Percentiles rank a stretch among this genome's conserved stretches.
Conservation (phyloP, 345 rosid species). For the Erysimum cheiranthoides region DNA sequence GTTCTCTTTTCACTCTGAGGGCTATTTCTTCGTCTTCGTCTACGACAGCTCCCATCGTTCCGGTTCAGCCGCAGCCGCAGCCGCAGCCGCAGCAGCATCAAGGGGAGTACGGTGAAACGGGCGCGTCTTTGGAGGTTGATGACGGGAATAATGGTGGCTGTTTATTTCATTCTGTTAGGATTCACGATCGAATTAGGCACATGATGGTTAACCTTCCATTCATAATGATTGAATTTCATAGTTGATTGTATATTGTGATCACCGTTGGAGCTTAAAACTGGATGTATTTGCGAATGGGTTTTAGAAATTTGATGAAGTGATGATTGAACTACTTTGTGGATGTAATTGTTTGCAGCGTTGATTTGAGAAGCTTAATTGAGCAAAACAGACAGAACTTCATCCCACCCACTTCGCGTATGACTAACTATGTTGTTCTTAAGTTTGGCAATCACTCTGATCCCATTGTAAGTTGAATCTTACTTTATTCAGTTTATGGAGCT, state of each 20-base stretch:
- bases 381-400: constrained; percentile 82
- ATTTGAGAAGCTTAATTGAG: constrained; percentile 84
- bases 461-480: constrained; percentile 54
- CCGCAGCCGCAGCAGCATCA: constrained; percentile 16
- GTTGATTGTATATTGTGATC: background rate
- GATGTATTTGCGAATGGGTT: constrained; percentile 6
- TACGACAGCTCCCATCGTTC: constrained; percentile 28
- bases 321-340: background rate
- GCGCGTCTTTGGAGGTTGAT: constrained; percentile 39
- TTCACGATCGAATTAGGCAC: constrained; percentile 10
- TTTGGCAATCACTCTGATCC: constrained; percentile 67
- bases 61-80: constrained; percentile 44
- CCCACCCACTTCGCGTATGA: constrained; percentile 88
- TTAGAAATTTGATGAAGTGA: background rate
- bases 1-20: constrained; percentile 33
- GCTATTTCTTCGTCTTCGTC: constrained; percentile 48
- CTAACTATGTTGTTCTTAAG: constrained; percentile 82
- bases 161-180: background rate
- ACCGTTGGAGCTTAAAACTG: background rate
- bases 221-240: background rate
- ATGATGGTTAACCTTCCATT: background rate
- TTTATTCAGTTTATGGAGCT: constrained; percentile 3
- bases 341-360: constrained; percentile 65
- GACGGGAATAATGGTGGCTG: constrained; percentile 36
- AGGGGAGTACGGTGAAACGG: too few species aligned